A percentile compares a stretch with the other conserved stretches of the same genome.
Conservation (phyloP, 805 yeast species). For the Candida chilensis region DNA sequence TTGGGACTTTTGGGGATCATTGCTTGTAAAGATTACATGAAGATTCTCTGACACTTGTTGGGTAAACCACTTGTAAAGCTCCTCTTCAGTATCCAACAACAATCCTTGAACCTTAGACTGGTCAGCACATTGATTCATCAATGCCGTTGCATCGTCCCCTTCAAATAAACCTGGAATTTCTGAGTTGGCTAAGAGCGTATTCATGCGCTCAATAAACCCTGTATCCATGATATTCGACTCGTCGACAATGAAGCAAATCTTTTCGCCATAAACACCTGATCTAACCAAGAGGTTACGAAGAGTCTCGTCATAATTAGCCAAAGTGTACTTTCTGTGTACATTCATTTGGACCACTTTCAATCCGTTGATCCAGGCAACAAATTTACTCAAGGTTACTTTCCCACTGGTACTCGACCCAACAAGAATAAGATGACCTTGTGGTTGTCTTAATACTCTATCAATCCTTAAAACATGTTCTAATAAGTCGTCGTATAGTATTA, state of each 20-base stretch:
- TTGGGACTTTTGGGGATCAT: constrained; percentile 30
- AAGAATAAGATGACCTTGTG: constrained; percentile 84
- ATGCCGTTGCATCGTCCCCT: constrained; percentile 51
- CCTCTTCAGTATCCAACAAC: constrained; percentile 57
- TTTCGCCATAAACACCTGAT: constrained; percentile 48
- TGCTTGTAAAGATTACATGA: constrained; percentile 76
- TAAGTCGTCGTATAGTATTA: constrained; percentile 61
- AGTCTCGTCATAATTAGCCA: constrained; percentile 59
- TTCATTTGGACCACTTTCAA: constrained; percentile 47
- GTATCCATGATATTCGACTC: constrained; percentile 73
- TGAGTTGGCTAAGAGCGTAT: constrained; percentile 85
- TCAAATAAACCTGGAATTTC: constrained; percentile 87
- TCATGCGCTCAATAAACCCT: constrained; percentile 83
- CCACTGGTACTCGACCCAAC: constrained; percentile 84
- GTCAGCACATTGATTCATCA: constrained; percentile 48
- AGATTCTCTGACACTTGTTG: constrained; percentile 57
- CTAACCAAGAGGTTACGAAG: constrained; percentile 43
- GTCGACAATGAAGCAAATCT: constrained; percentile 65
- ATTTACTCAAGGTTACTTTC: constrained; percentile 62
- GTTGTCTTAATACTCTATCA: constrained; percentile 74
- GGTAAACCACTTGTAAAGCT: constrained; percentile 68
- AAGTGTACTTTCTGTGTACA: constrained; percentile 43
- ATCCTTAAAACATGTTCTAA: constrained; percentile 70
- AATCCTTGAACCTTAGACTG: constrained; percentile 53
- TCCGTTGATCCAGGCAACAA: constrained; percentile 92